Conservation (phyloP, 306 rosid genomes). For the Cicer bijugum region DNA sequence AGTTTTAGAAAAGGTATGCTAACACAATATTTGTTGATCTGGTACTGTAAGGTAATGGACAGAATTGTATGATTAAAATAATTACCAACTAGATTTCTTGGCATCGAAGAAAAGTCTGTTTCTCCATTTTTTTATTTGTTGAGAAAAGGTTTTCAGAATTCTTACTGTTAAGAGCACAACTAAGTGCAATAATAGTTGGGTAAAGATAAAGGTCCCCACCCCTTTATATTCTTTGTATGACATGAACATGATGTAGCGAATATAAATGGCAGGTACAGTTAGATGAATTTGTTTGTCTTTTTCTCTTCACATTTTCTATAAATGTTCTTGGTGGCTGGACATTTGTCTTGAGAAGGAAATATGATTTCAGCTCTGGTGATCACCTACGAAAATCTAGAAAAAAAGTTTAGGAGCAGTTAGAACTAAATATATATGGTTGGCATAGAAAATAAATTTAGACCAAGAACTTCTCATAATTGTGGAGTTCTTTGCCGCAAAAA, state of each 20-base stretch:
- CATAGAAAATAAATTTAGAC: not conserved
- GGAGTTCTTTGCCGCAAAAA: not conserved
- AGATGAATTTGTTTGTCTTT: not conserved
- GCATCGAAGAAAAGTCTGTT: not conserved
- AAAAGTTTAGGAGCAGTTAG: not conserved
- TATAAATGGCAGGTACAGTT: not conserved
- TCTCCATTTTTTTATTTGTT: too few species aligned
- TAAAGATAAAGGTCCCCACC: not conserved
- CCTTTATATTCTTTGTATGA: not conserved
- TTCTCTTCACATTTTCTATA: not conserved
- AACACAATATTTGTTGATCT: not conserved
- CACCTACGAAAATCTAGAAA: not conserved
- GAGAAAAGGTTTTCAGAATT: too few species aligned
- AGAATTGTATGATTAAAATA: slow-evolving; percentile 7
- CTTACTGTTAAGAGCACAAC: too few species aligned
- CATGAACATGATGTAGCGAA: not conserved
- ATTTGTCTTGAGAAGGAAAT: too few species aligned
- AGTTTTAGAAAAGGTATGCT: not conserved
- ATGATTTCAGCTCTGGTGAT: too few species aligned
- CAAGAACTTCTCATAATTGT: not conserved
- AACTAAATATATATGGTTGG: not conserved
- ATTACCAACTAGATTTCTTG: slow-evolving; percentile 14
- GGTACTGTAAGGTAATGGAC: not conserved
- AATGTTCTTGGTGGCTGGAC: not conserved
- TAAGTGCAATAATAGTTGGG: not conserved